Conservation (phyloP, 2,329 filamentous ascomycete genomes). For the Fusarium sarcochroum region DNA sequence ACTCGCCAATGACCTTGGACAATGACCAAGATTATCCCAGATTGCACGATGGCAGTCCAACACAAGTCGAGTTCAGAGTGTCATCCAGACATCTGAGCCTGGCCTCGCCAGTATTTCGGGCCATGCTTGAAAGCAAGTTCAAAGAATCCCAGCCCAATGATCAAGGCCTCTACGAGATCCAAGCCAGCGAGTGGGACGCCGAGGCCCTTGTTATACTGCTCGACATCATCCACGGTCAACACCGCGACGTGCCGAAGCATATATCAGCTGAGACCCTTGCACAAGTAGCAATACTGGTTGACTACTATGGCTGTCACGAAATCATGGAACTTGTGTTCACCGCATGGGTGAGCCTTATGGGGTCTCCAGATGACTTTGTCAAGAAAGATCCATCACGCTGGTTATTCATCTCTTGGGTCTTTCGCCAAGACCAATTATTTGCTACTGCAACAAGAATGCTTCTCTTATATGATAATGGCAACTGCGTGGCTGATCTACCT, state of each 20-base stretch:
- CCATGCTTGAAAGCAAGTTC: conserved; percentile 30
- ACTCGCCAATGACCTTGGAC: conserved; percentile 26
- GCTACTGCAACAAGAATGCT: conserved; percentile 7
- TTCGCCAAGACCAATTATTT: conserved; percentile 12
- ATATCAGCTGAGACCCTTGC: conserved; percentile 45
- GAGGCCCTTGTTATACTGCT: conserved; percentile 49
- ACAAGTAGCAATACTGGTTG: conserved; percentile 49
- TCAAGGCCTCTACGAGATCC: conserved; percentile 20
- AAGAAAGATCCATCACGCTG: conserved; percentile 16
- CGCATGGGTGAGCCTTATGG: conserved; percentile 19
- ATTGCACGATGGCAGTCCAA: not conserved
- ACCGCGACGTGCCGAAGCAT: conserved; percentile 36
- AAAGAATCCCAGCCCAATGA: conserved; percentile 16
- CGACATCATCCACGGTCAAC: conserved; percentile 49
- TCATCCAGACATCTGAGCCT: conserved; percentile 32
- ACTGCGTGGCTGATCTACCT: conserved; percentile 14
- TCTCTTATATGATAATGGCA: conserved; percentile 13
- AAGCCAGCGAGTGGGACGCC: conserved; percentile 46
- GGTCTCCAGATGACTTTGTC: conserved; percentile 5
- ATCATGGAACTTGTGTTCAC: conserved; percentile 34
- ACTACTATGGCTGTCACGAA: conserved; percentile 52
- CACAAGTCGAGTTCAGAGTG: conserved; percentile 21
- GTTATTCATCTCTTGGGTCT: conserved; percentile 31
- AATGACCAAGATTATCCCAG: conserved; percentile 22
- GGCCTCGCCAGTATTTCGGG: conserved; percentile 32